Evolutionary conservation across 2,329 filamentous ascomycete genomes (phyloP), one percentile per base, ranked within the genome.

Genomic region (Colletotrichum destructivum): DNA sequence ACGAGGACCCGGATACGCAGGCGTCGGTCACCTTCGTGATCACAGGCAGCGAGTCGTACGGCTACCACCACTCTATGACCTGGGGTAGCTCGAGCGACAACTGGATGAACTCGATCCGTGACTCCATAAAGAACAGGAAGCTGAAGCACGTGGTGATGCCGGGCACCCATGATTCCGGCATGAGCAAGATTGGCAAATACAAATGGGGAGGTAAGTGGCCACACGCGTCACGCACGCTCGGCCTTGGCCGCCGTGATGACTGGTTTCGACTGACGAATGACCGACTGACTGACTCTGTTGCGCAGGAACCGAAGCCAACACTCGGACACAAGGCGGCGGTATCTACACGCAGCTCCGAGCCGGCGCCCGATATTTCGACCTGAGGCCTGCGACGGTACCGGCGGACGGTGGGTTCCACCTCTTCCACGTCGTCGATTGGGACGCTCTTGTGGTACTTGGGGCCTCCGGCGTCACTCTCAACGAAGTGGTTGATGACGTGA

Each of bases 161-260:
- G 0, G 86, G 85, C 11, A 82, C 84, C 4, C 85, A 88, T 71
- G 84, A 87, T 69, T 79, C 84, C 0, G 86, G 85, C n/a, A 87
- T 88, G 84, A 82, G 80, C 31, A 78, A 72, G 1, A 84, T 85
- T 71, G 31, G 31, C 31, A 35, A 35, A 35, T 35, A 35, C 31
- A 35, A 35, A 35, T 35, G 31, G 31, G 31, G 31, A 35, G 31
- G 31, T 35, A 35, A 35, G 31, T 35, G 1, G 31, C 8, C 7
- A 35, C 31, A 2, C 31, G 6, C 8, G 7, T 31, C 5, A 31
- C 4, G 7, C 31, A 31, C 31, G 31, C 31, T 31, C 31, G 6
- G 31, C 8, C 31, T 31, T 1, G 7, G 31, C 8, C 31, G 31
- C 31, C 0, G 31, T 35, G 31, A 35, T 35, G 9, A 35, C 31